Evolutionary conservation across 441 rosid genomes (phyloP), one percentile per base, ranked within the genome.

Genomic region (Cnidoscolus chayamansa): DNA sequence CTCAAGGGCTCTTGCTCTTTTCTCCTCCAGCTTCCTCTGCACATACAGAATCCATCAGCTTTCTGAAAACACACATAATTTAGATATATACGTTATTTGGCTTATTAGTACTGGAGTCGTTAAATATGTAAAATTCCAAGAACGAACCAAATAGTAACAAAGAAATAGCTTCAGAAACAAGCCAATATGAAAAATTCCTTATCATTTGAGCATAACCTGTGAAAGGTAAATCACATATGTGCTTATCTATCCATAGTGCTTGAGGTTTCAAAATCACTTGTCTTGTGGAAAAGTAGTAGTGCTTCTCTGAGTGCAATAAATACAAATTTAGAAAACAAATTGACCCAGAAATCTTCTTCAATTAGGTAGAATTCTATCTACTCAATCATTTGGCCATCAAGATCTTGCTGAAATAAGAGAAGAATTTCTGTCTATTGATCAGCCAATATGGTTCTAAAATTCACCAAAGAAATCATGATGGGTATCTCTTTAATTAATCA

Each of bases 11-110:
- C 76, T 86, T 3, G 85, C 97, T 63, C 94, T 86, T 68, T 88
- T 94, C 85, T 94, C 97, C 74, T 94, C 98, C 50, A 94, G 77
- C 72, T 90, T 94, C 87, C 98, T 94, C 98, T 94, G 65, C 81
- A 75, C 61, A 67, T 15, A 30, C 58, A 40, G 7, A 40, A 40
- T 35, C 37, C 37, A 35, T 35, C 37, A 49, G 7, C 12, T 30
- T 6, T 10, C 16, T 54, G 7, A 25, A 43, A 45, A 43, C 17
- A 16, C 19, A 59, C n/a, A 60, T 0, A 17, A 55, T 4, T 35
- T 35, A 2, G 4, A 35, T 35, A 25, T 25, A 25, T 25, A 25
- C 25, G 25, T 25, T 25, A 25, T 5, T 40, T 40, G 7, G 45
- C 6, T 40, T 6, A 40, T 5, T 40, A 7, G 45, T 5, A 40